Base-by-base conservation (phyloP, 768 basidiomycete genomes). In the Kwoniella botswanensis region DNA sequence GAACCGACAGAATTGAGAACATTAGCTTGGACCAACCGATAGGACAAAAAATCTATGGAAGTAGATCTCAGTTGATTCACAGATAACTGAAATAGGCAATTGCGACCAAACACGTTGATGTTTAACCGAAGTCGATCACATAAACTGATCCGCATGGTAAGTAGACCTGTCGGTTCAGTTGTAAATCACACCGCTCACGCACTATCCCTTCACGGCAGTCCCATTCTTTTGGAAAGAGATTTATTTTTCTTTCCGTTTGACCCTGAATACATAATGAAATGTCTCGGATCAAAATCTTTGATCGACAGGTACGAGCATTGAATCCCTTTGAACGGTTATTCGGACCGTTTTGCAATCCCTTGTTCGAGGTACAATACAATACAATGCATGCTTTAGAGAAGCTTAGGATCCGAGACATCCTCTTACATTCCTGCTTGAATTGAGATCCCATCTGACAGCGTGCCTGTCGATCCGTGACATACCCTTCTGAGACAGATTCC, bases 381-480 rank as follows among this genome's bases (percentile, higher is more conserved):
- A 35, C 35, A 35, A 35, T 35, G 46, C 46, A 15, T 26, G 26
- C 57, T 42, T 35, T 35, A 5, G 35, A 35, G 35, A 35, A 35
- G 57, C 26, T 11, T 26, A 13, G 26, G 21, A 58, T 15, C 12
- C 9, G 9, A 17, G 57, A 35, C 15, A 56, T 21, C 54, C 2
- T 21, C n/a, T 21, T 11, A 56, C 21, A 26, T 58, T 35, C 21
- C 57, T 26, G 35, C 26, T 35, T 24, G 26, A 3, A 13, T 17
- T 18, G 57, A 35, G 13, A 58, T 58, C 26, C 12, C 24, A 58
- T 58, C 13, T 58, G 54, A 56, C 54, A 7, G 35, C 54, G 57
- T 59, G 57, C 57, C 57, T 59, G 57, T 59, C 29, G 57, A 59
- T 59, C 57, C 1, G 17, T 41, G 17, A 29, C 29, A 58, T 13